These are phyloP conservation scores for Penicillium subrubescens DNA, from an alignment of 495 filamentous ascomycete genomes.

Conservation along the genomic window DNA sequence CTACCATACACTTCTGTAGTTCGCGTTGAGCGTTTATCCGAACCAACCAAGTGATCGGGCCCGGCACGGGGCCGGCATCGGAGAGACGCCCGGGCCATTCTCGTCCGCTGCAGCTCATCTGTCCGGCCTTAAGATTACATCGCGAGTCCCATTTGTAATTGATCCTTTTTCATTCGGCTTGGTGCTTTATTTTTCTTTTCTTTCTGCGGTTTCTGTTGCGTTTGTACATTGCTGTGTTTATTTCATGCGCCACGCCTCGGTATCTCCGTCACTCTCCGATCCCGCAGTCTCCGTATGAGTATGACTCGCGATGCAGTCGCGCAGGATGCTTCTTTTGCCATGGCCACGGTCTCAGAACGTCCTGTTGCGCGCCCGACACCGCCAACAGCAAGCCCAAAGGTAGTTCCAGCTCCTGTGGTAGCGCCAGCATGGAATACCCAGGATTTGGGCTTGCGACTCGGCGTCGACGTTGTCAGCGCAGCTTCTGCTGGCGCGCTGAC, in stretches of 20 bases:
- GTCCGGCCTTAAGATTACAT: not conserved
- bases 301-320: slow-evolving; percentile 40
- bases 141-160: slow-evolving; percentile 22
- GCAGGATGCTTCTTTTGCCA: slow-evolving; percentile 31
- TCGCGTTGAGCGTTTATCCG: slow-evolving; percentile 25
- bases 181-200: not conserved
- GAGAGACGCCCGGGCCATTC: slow-evolving; percentile 34
- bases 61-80: slow-evolving; percentile 38
- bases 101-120: slow-evolving; percentile 27
- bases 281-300: slow-evolving; percentile 14
- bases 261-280: slow-evolving; percentile 6
- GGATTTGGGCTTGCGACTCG: slow-evolving; percentile 66
- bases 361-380: slow-evolving; percentile 15
- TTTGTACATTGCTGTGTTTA: slow-evolving; percentile 2
- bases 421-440: slow-evolving; percentile 71
- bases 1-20: not conserved
- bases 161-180: slow-evolving; percentile 19
- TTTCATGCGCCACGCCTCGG: not conserved
- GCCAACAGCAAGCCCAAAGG: not conserved
- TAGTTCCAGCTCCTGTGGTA: not conserved
- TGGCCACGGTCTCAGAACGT: slow-evolving; percentile 31
- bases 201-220: not conserved
- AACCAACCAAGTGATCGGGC: slow-evolving; percentile 6
- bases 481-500: slow-evolving; percentile 77
- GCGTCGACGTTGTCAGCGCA: slow-evolving; percentile 74